Evolutionary conservation across 257 asterid genomes (phyloP), one percentile per base, ranked within the genome.

Genomic region (Avicennia marina): DNA sequence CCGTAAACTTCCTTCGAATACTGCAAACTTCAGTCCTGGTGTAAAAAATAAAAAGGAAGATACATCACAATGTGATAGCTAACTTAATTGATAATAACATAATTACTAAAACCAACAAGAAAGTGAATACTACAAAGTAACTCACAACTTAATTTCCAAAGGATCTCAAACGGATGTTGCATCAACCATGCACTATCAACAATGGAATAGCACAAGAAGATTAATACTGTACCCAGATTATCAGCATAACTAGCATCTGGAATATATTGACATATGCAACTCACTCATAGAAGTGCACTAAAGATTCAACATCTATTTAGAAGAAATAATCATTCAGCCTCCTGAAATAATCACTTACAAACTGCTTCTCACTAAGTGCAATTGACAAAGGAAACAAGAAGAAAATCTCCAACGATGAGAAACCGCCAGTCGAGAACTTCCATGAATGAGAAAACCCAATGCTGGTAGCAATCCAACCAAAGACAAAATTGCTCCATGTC

Each of bases 401-500:
- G 88, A 72, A 74, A 89, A 73, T 75, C 77, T 70, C 96, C 87
- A 75, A 71, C 68, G 75, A 70, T 65, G 76, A 89, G 75, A 72
- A 80, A 78, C 69, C 82, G 83, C 96, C 97, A 89, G 61, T 86
- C 84, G 46, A 89, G 93, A 58, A 83, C 88, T 88, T 93, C 86
- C 64, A 80, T 93, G 81, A 89, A 86, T 66, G 90, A 77, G 52
- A 82, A 81, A 62, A 61, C 78, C 66, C 73, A 81, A 51, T 66
- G 80, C 71, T 72, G 81, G 80, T 67, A 66, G 82, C 80, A 79
- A 75, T 78, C 77, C 71, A 95, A 82, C 87, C 86, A 82, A 62
- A 77, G 76, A 83, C 81, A 66, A 65, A 79, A 73, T 77, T 82
- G 86, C 81, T 86, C 98, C 98, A 93, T 93, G 81, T 82, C 90